These are phyloP conservation scores for Phytopythium delawarense DNA, from an alignment of 352 stramenopile genomes.

Conservation along the genomic window DNA sequence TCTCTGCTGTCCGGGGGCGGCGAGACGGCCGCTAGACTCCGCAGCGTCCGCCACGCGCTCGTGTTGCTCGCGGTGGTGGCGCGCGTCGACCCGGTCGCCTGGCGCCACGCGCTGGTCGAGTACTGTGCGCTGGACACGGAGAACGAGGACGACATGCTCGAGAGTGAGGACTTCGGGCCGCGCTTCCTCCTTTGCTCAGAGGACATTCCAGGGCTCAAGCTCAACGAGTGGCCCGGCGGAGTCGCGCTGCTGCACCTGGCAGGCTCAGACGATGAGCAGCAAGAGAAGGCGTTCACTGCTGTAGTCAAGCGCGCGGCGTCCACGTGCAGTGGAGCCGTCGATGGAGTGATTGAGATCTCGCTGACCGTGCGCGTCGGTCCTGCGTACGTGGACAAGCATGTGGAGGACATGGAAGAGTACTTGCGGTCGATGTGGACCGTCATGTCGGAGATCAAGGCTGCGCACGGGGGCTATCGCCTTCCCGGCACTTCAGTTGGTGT, in stretches of 20 bases:
- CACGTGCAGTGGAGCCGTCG: neutral
- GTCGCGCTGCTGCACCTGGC: neutral
- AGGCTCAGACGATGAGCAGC: neutral
- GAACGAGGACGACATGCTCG: neutral
- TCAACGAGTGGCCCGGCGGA: neutral
- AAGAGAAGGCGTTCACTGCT: neutral
- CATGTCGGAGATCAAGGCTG: neutral
- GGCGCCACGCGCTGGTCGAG: neutral
- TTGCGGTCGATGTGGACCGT: neutral
- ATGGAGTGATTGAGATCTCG: neutral
- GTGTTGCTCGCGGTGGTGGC: conserved; percentile 2
- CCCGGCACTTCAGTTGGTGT: neutral
- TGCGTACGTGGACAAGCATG: neutral
- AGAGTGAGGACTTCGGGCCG: neutral
- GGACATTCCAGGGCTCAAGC: neutral
- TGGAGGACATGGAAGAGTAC: neutral
- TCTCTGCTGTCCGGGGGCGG: neutral
- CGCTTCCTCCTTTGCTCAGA: neutral
- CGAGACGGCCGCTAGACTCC: neutral
- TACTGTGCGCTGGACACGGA: neutral
- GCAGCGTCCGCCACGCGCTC: neutral
- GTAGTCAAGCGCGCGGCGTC: neutral
- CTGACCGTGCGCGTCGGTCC: neutral
- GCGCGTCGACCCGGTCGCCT: neutral
- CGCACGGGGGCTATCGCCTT: neutral